Base-by-base conservation (phyloP, 2,329 filamentous ascomycete genomes). In the Orbilia blumenaviensis region DNA sequence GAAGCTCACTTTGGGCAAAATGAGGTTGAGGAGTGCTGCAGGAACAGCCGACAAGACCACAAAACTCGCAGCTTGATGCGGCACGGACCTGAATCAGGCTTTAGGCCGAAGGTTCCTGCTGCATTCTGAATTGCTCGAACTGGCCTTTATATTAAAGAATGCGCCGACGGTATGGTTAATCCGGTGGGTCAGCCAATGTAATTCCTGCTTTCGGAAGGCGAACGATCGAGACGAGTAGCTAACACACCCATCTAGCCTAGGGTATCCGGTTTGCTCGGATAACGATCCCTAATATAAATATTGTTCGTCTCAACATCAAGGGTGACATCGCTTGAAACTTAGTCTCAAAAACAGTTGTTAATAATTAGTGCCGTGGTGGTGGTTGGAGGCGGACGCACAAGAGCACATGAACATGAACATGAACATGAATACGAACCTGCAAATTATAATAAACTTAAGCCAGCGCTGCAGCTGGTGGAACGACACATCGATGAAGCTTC, bases 61-160 rank as follows among this genome's bases (percentile, higher is more conserved):
- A 58, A 76, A 69, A 68, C 72, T 52, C 52, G 64, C 72, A 76
- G 72, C 58, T 72, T 58, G 60, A 76, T 76, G 58, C 64, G 72
- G 72, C 72, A 61, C 34, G 32, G 23, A 56, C 25, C 52, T 38
- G 8, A 56, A 56, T 56, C 52, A 16, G 52, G 52, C 32, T 56
- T 56, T 56, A 56, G 52, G 32, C 52, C 52, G 52, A 56, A 56
- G 21, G 21, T 42, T 7, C 50, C 48, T 36, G 36, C 36, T 56
- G 27, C 41, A 69, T 52, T 54, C 66, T 58, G 60, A 42, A 61
- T 12, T 18, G 34, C 18, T 23, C 36, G 21, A 61, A 23, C 56
- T 61, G 36, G 56, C 52, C 32, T 38, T 56, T 38, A 36, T 54
- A 54, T 54, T 54, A 56, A 56, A 23, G 52, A 50, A 54, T 60